A percentile compares a stretch with the other conserved stretches of the same genome.
Conservation (phyloP, 331 rosid species). For the Pyrus hybrid region DNA sequence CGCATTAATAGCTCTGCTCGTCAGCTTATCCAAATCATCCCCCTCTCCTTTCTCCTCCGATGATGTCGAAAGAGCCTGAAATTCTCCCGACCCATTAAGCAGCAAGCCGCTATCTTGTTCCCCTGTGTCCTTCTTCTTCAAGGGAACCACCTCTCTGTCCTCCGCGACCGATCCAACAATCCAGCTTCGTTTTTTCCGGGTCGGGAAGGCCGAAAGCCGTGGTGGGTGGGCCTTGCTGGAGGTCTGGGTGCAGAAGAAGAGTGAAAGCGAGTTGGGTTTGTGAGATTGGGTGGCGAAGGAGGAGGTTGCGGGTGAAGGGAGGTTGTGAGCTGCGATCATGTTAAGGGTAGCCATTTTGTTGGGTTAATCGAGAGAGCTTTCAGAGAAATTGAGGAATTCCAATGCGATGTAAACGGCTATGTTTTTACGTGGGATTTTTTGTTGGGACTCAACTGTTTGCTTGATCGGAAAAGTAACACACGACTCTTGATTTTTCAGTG, state of each 20-base stretch:
- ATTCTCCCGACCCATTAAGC: conserved; percentile 28
- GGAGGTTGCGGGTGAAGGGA: conserved; percentile 11
- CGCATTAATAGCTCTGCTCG: conserved; percentile 54
- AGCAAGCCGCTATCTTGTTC: conserved; percentile 22
- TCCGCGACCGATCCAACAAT: conserved; percentile 36
- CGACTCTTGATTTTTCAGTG: not conserved
- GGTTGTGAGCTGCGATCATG: conserved; percentile 16
- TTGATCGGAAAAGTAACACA: not conserved
- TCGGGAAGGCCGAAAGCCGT: conserved; percentile 11
- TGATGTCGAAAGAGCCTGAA: conserved; percentile 22
- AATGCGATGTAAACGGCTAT: not conserved
- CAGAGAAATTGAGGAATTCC: not conserved
- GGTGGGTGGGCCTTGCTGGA: conserved; percentile 1
- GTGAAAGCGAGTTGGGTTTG: conserved; percentile 11
- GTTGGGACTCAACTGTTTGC: no score
- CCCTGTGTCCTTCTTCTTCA: conserved; percentile 15
- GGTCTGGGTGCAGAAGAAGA: conserved; percentile 16
- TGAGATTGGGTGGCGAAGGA: conserved; percentile 6
- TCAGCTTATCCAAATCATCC: conserved; percentile 25
- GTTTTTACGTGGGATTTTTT: not conserved
- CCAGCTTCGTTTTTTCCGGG: conserved; percentile 24
- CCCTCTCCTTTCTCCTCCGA: conserved; percentile 12
- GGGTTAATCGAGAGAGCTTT: not conserved
- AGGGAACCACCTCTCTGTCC: conserved; percentile 43
- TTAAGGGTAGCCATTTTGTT: conserved; percentile 43